These are phyloP conservation scores for Candida neerlandica DNA, from an alignment of 1,139 yeast species.

Conservation along the genomic window DNA sequence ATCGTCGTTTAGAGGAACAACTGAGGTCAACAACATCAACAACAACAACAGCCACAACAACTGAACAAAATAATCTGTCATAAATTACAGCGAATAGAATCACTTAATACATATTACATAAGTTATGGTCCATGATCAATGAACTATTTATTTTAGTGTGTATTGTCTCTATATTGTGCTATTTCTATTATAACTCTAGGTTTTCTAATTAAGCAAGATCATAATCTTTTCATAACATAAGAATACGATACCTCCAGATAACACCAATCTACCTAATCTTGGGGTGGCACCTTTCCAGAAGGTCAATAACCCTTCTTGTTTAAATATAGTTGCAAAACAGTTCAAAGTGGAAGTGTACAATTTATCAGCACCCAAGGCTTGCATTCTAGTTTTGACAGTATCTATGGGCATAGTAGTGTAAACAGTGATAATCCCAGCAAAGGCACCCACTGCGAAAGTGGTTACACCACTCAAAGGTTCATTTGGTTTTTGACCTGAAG, in stretches of 20 bases:
- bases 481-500: constrained; percentile 61
- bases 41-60: background rate
- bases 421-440: constrained; percentile 92
- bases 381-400: constrained; percentile 98
- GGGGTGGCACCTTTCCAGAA: constrained; percentile 99
- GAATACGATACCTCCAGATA: constrained; percentile 95
- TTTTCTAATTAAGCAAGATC: constrained; percentile 43
- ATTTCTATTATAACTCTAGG: background rate
- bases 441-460: constrained; percentile 88
- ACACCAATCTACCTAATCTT: constrained; percentile 83
- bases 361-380: constrained; percentile 78
- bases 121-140: background rate
- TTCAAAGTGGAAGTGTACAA: constrained; percentile 73
- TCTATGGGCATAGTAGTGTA: constrained; percentile 98
- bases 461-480: constrained; percentile 77
- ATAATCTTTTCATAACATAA: constrained; percentile 91
- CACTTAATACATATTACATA: constrained; percentile 1
- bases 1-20: constrained; percentile 2
- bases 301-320: constrained; percentile 86
- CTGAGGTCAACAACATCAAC: background rate
- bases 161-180: background rate
- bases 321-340: constrained; percentile 79
- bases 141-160: background rate
- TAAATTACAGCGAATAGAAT: background rate
- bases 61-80: background rate